Evolutionary conservation across 495 filamentous ascomycete species (phyloP).

Genomic region (Hyaloscypha finlandica): DNA sequence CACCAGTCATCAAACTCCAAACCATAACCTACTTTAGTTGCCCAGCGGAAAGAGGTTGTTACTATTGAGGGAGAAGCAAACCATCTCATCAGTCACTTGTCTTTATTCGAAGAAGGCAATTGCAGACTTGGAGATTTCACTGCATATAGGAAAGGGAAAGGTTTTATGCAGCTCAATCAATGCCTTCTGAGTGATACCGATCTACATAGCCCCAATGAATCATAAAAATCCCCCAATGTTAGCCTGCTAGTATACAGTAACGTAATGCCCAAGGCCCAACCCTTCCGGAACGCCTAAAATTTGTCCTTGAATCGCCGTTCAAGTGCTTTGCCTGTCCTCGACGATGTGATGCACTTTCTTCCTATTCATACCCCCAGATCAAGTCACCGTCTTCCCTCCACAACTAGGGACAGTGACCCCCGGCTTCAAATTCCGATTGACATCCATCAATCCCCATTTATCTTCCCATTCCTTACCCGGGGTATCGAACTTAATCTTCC

Average conservation of each 20-base stretch:
- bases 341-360: no score
- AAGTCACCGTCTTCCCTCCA: constrained; percentile 65
- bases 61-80: no score
- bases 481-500: constrained; percentile 78
- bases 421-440: constrained; percentile 79
- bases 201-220: not conserved
- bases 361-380: not conserved
- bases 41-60: no score
- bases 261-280: not conserved
- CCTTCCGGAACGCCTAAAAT: not conserved
- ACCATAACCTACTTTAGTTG: no score
- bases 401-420: constrained; percentile 90
- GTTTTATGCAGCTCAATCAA: not conserved
- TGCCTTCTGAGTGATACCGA: not conserved
- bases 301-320: no score
- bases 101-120: no score
- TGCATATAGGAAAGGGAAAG: no score
- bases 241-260: not conserved
- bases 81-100: no score
- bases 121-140: no score
- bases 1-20: no score
- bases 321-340: not conserved
- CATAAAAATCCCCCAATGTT: not conserved
- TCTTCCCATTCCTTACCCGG: constrained; percentile 84
- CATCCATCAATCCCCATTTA: constrained; percentile 93